Conservation (phyloP, 164 flowering plant species). For the Macadamia integrifolia region DNA sequence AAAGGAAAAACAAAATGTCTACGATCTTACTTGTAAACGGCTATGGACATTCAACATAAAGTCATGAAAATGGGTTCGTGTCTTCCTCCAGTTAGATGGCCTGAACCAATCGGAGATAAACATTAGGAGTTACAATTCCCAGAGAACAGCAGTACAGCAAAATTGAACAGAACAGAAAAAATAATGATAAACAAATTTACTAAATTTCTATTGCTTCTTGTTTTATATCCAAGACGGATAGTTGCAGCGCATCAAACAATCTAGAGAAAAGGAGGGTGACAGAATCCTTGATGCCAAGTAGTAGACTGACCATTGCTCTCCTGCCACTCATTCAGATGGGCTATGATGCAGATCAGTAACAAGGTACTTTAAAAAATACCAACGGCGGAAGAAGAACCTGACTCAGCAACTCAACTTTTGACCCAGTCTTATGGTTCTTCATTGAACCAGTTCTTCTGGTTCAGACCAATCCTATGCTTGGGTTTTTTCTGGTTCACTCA, state of each 20-base stretch:
- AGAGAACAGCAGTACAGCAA: background rate
- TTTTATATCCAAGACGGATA: background rate
- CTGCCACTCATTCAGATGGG: no score
- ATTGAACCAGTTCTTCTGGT: no score
- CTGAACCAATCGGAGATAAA: slow-evolving; percentile 28
- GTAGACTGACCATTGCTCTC: no score
- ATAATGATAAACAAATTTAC: background rate
- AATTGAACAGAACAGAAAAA: background rate
- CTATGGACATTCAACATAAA: slow-evolving; percentile 95
- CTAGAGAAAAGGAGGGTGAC: background rate
- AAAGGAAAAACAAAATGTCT: background rate
- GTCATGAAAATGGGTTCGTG: slow-evolving; percentile 97
- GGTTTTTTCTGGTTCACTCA: no score
- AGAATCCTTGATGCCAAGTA: background rate
- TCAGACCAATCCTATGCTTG: no score
- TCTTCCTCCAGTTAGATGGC: slow-evolving; percentile 86
- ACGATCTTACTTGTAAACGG: slow-evolving; percentile 69
- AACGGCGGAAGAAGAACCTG: no score
- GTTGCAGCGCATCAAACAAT: background rate
- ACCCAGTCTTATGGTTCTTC: no score
- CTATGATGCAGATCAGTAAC: no score
- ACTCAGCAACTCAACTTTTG: no score
- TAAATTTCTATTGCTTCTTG: background rate
- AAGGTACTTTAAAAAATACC: no score
- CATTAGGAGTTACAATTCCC: background rate